phyloP scores from a whole-genome alignment of 305 asterid species.

The Solanum chacoense region DNA sequence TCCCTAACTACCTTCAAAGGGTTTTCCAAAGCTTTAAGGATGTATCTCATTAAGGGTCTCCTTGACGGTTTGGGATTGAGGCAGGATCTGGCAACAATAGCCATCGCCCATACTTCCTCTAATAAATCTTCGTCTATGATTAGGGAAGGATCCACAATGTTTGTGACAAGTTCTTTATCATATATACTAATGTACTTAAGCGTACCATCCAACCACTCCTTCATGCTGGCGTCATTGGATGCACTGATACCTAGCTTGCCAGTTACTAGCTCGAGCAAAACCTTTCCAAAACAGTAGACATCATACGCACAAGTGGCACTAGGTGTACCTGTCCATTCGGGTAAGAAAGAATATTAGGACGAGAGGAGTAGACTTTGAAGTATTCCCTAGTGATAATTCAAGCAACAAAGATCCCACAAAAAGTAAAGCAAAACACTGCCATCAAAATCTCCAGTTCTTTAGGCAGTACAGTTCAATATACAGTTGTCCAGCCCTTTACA shows the following conservation, averaged over 20 bases:
- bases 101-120: conserved; percentile 99
- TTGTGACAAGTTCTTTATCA: conserved; percentile 81
- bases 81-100: conserved; percentile 78
- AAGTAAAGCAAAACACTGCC: background rate
- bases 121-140: conserved; percentile 77
- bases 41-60: conserved; percentile 78
- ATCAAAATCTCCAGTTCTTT: background rate
- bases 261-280: conserved; percentile 82
- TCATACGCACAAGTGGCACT: conserved; percentile 69
- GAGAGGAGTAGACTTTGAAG: background rate
- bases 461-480: background rate
- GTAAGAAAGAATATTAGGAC: conserved; percentile 1
- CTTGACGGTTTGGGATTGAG: conserved; percentile 74
- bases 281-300: conserved; percentile 88
- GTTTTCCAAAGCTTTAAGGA: conserved; percentile 81
- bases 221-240: conserved; percentile 40
- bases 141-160: conserved; percentile 72
- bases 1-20: conserved; percentile 87
- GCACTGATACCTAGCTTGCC: conserved; percentile 88
- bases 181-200: conserved; percentile 60
- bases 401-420: background rate
- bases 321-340: conserved; percentile 36
- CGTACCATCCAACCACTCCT: conserved; percentile 65
- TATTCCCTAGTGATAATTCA: background rate
- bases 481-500: background rate